A percentile compares a stretch with the other conserved stretches of the same genome.
Conservation (phyloP, 2,329 filamentous ascomycete species). For the Botrytis cinerea region DNA sequence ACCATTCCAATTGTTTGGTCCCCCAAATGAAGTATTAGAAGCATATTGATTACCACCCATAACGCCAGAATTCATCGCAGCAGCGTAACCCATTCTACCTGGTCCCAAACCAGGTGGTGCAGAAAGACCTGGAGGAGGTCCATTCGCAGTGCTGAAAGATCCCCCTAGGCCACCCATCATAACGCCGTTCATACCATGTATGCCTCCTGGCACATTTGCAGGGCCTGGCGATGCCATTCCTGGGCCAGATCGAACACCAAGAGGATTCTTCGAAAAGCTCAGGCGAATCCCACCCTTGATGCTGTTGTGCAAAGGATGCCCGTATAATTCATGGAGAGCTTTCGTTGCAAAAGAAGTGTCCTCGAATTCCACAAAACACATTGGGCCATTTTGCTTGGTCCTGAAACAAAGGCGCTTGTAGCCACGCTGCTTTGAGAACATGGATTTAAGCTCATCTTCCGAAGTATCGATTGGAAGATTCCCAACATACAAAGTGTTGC, state of each 20-base stretch:
- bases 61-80: constrained; percentile 31
- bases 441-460: constrained; percentile 90
- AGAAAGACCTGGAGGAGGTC: constrained; percentile 77
- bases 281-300: constrained; percentile 92
- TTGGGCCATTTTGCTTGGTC: constrained; percentile 91
- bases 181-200: constrained; percentile 61
- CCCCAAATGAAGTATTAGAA: constrained; percentile 32
- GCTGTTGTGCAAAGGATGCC: constrained; percentile 83
- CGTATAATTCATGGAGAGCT: constrained; percentile 86
- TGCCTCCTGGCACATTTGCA: constrained; percentile 46
- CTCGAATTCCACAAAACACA: constrained; percentile 99
- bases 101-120: constrained; percentile 70
- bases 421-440: constrained; percentile 90
- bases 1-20: constrained; percentile 38
- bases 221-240: constrained; percentile 43
- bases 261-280: constrained; percentile 95
- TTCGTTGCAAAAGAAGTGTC: constrained; percentile 91
- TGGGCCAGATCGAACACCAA: constrained; percentile 84
- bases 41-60: constrained; percentile 37
- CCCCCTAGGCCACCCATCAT: constrained; percentile 46
- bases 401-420: constrained; percentile 96
- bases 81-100: constrained; percentile 36
- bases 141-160: constrained; percentile 48
- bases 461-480: constrained; percentile 91
- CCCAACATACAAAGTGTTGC: constrained; percentile 97